phyloP scores from a whole-genome alignment of 164 flowering plant genomes.

The Cinnamomum chago region DNA sequence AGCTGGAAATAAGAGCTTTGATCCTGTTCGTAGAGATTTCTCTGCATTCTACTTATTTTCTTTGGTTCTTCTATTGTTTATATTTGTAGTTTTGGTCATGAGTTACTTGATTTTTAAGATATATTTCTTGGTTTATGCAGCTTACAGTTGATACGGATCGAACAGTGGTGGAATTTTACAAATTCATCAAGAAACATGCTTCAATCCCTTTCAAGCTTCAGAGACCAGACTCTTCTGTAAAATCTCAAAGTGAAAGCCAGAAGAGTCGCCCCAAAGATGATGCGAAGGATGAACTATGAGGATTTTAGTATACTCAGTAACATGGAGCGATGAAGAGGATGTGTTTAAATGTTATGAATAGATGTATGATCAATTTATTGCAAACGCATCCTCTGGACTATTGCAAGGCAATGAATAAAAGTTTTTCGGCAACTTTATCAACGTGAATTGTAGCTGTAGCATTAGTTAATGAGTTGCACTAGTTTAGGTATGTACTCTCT shows the following conservation, averaged over 20 bases:
- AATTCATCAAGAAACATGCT: slow-evolving; percentile 83
- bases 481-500: too few relatives aligned
- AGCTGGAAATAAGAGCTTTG: slow-evolving; percentile 87
- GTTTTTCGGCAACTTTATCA: too few relatives aligned
- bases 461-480: too few relatives aligned
- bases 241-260: slow-evolving; percentile 6
- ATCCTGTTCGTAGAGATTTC: slow-evolving; percentile 59
- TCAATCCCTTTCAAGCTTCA: slow-evolving; percentile 55
- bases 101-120: too few relatives aligned
- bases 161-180: slow-evolving; percentile 73
- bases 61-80: too few relatives aligned
- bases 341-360: too few relatives aligned
- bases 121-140: slow-evolving; percentile 31
- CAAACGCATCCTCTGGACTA: too few relatives aligned
- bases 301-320: neutral
- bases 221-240: slow-evolving; percentile 25
- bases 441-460: too few relatives aligned
- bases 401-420: too few relatives aligned
- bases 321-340: too few relatives aligned
- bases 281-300: slow-evolving; percentile 39
- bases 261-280: slow-evolving; percentile 10
- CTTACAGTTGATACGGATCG: slow-evolving; percentile 74
- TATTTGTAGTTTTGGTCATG: too few relatives aligned
- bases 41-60: neutral
- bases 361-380: too few relatives aligned